phyloP scores from a whole-genome alignment of 352 stramenopile species.

The Globisporangium mamillatum region DNA sequence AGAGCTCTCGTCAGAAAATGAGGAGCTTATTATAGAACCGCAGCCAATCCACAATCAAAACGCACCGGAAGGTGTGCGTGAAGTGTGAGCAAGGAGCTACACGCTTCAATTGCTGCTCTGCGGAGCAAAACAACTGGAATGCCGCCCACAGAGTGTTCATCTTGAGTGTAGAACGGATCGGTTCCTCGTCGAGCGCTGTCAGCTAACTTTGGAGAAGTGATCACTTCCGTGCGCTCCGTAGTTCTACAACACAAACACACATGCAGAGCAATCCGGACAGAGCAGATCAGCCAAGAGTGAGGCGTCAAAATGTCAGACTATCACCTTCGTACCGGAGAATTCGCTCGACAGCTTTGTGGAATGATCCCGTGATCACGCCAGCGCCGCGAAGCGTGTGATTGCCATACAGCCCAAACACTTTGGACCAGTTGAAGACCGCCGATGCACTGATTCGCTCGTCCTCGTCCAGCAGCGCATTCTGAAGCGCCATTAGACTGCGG shows the following conservation, averaged over 20 bases:
- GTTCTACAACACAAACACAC: constrained; percentile 16
- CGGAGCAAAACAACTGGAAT: constrained; percentile 74
- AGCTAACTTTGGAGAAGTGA: constrained; percentile 28
- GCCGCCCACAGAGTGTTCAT: constrained; percentile 68
- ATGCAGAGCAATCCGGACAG: neutral
- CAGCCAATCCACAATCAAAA: neutral
- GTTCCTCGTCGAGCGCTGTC: constrained; percentile 32
- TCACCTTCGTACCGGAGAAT: constrained; percentile 55
- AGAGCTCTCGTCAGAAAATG: neutral
- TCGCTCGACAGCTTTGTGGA: constrained; percentile 77
- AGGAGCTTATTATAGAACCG: neutral
- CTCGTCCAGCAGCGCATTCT: constrained; percentile 74
- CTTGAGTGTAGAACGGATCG: constrained; percentile 50
- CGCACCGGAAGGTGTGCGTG: constrained; percentile 73
- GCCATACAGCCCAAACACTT: constrained; percentile 77
- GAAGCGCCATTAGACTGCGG: constrained; percentile 78
- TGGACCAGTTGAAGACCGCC: constrained; percentile 83
- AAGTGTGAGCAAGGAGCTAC: constrained; percentile 76
- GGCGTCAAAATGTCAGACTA: neutral
- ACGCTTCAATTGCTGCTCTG: constrained; percentile 76
- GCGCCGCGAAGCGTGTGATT: constrained; percentile 79
- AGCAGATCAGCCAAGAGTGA: neutral
- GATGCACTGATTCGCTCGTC: constrained; percentile 78
- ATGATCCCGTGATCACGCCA: constrained; percentile 71
- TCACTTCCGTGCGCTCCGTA: constrained; percentile 32